Conservation (phyloP, 176 grass and related monocot genomes). For the Rhynchospora breviuscula region DNA sequence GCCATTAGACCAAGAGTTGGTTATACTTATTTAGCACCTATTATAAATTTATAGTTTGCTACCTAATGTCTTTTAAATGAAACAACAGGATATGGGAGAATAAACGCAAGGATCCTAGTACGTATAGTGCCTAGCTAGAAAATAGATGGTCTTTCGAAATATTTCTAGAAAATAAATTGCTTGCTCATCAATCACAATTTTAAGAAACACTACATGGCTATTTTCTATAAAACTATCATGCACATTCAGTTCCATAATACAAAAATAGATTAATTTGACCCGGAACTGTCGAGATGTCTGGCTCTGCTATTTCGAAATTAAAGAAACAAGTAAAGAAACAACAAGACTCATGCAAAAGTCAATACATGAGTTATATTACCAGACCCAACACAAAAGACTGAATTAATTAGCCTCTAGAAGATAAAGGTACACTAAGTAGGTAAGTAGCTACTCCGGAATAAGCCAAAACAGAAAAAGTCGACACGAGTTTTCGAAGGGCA, state of each 20-base stretch:
- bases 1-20: too few species aligned
- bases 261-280: not conserved
- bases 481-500: not conserved
- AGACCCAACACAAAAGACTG: not conserved
- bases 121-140: not conserved
- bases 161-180: not conserved
- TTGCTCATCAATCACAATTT: not conserved
- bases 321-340: not conserved
- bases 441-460: not conserved
- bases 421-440: not conserved
- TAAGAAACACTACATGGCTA: not conserved
- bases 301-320: not conserved
- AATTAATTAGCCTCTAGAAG: not conserved
- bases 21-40: too few species aligned
- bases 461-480: conserved; percentile 1
- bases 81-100: too few species aligned
- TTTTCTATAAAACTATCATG: not conserved
- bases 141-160: not conserved
- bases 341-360: not conserved
- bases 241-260: not conserved
- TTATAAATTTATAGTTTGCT: too few species aligned
- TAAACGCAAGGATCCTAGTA: too few species aligned
- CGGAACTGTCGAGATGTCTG: not conserved
- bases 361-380: not conserved
- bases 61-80: too few species aligned